Evolutionary conservation across 78 protist species (phyloP), one percentile per base, ranked within the genome.

Genomic region (Tieghemostelium lacteum): DNA sequence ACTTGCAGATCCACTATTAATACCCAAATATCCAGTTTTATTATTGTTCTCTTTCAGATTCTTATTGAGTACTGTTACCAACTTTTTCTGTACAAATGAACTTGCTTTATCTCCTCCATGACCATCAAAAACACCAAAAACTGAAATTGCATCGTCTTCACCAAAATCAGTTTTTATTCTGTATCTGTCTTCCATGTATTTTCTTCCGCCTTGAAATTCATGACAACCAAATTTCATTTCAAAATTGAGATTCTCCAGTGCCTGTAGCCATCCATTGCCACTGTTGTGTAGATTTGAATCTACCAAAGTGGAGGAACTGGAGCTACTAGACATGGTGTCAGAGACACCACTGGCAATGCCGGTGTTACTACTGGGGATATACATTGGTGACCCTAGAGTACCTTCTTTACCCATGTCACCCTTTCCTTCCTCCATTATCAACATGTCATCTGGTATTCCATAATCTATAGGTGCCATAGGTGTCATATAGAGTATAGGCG

Each of bases 391-490:
- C n/a, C n/a, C n/a, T n/a, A n/a, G n/a, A n/a, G n/a, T n/a, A n/a
- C n/a, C n/a, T n/a, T n/a, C n/a, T 57, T 4, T 19, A 22, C 45
- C 52, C 1, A 24, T 20, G 34, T 80, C 88, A 26, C 67, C 39
- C 40, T 58, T 49, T 22, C 76, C 88, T 29, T 80, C 88, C 16
- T 67, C 76, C n/a, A n/a, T n/a, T n/a, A n/a, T n/a, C 22, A 80
- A 29, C 78, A 80, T 80, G 22, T 80, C 88, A 40, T 80, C 88
- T 2, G 88, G 76, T 55, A 33, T 55, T 19, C 88, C 88, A 67
- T 80, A 80, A 67, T 80, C 88, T 8, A 80, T 80, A 0, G 88
- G 88, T 22, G 76, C 88, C 88, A 80, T 80, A 57, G 88, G 88
- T 58, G 88, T 67, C 88, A 80, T 80, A 67, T 80, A 80, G 17